Conservation (phyloP, 768 basidiomycete species). For the Postia placenta region DNA sequence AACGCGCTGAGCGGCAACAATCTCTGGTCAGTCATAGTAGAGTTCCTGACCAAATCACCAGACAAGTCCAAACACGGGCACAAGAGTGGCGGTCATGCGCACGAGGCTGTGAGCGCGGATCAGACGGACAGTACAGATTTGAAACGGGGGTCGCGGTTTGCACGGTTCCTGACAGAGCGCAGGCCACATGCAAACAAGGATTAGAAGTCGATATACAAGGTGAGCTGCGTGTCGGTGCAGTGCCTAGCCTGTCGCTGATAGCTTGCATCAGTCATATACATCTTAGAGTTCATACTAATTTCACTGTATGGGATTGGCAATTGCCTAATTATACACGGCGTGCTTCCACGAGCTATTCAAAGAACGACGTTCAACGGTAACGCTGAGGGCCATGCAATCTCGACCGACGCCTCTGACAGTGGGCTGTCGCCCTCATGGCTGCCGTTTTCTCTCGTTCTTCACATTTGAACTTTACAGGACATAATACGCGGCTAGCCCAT, state of each 20-base stretch:
- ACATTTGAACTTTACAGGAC: too few species aligned
- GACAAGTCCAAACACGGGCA: conserved; percentile 26
- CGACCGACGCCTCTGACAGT: too few species aligned
- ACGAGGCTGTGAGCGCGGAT: neutral
- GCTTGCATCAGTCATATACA: neutral
- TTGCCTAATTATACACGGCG: neutral
- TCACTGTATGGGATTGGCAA: neutral
- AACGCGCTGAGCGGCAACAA: conserved; percentile 57
- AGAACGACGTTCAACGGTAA: neutral
- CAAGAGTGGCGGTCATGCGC: neutral
- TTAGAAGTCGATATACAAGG: neutral
- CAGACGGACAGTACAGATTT: neutral
- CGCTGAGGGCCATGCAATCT: too few species aligned
- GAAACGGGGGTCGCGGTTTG: neutral
- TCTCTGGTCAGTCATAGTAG: conserved; percentile 63
- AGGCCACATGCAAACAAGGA: neutral
- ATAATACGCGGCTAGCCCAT: too few species aligned
- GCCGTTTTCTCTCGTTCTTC: too few species aligned
- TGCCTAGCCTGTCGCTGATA: neutral
- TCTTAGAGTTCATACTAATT: neutral
- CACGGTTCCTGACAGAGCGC: neutral
- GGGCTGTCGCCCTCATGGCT: too few species aligned
- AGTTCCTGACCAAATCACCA: conserved; percentile 52
- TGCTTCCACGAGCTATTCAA: neutral
- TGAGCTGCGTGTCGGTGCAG: neutral